Percentiles rank a stretch among this genome's conserved stretches.
Evolutionary conservation across 2,329 filamentous ascomycete species (phyloP).

Genomic region (Xylaria sp.): DNA sequence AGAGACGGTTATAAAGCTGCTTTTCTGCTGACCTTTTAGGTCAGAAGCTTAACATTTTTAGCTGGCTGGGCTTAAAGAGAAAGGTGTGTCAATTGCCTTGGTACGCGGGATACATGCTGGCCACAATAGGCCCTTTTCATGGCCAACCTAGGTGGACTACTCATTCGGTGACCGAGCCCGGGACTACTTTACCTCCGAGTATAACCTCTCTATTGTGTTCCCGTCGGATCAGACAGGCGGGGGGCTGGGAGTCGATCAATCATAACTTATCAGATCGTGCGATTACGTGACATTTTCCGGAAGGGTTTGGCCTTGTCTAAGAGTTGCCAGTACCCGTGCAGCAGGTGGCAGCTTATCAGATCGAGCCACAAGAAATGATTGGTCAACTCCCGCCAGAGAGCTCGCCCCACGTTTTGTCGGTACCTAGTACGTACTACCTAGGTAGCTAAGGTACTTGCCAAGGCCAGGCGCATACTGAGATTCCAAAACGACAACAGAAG

Average conservation of each 20-base stretch:
- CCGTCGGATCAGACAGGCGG: not conserved
- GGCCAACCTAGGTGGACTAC: too few relatives aligned
- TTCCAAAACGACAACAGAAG: not conserved
- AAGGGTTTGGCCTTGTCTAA: not conserved
- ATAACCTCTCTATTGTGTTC: not conserved
- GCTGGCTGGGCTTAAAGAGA: too few relatives aligned
- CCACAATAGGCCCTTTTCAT: too few relatives aligned
- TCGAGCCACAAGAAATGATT: constrained; percentile 20
- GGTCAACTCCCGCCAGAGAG: not conserved
- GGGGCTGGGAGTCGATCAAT: not conserved
- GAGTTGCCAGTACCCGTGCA: not conserved
- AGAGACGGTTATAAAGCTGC: too few relatives aligned
- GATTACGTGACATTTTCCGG: constrained; percentile 14
- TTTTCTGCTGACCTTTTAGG: too few relatives aligned
- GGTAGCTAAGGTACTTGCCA: not conserved
- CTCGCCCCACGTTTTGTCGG: not conserved
- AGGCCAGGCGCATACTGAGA: not conserved
- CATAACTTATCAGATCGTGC: constrained; percentile 32
- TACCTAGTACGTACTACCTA: not conserved
- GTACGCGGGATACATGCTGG: too few relatives aligned
- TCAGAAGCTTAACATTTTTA: too few relatives aligned
- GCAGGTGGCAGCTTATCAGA: constrained; percentile 37
- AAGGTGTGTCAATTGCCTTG: too few relatives aligned
- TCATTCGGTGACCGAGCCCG: constrained; percentile 26
- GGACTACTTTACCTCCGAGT: not conserved